Conservation (phyloP, 208 protist species). For the Leishmania martiniquensis region DNA sequence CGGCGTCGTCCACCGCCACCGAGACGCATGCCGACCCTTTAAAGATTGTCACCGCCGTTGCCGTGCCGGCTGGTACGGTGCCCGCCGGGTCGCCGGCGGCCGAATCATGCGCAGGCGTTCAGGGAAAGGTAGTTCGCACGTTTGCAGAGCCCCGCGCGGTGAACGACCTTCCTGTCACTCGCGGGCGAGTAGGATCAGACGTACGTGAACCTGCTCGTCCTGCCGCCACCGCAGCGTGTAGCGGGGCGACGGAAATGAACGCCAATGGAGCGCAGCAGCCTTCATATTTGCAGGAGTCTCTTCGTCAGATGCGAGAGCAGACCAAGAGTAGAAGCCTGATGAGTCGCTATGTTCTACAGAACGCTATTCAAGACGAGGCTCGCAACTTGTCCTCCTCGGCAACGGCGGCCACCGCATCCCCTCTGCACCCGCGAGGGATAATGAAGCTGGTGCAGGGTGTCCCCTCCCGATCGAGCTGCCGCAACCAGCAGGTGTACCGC, state of each 20-base stretch:
- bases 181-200: slow-evolving; percentile 3
- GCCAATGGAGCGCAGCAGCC: slow-evolving; percentile 22
- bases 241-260: not conserved
- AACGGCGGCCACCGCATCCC: slow-evolving; percentile 1
- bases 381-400: slow-evolving; percentile 17
- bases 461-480: slow-evolving; percentile 45
- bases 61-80: slow-evolving; percentile 1
- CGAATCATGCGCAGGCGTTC: not conserved
- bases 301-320: slow-evolving; percentile 43
- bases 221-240: not conserved
- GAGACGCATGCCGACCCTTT: slow-evolving; percentile 18
- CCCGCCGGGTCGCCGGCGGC: not conserved
- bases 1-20: not conserved
- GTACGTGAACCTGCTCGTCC: not conserved
- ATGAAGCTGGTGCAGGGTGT: slow-evolving; percentile 18
- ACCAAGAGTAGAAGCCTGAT: slow-evolving; percentile 46
- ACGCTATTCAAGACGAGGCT: slow-evolving; percentile 30
- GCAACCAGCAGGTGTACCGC: slow-evolving; percentile 66
- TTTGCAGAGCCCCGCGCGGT: slow-evolving; percentile 28
- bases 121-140: slow-evolving; percentile 22
- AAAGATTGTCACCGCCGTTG: not conserved
- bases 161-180: slow-evolving; percentile 32
- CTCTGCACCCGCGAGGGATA: slow-evolving; percentile 20
- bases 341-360: slow-evolving; percentile 53
- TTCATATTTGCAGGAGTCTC: slow-evolving; percentile 56